Conservation (phyloP, 306 rosid genomes). For the Prunus fruticosa region DNA sequence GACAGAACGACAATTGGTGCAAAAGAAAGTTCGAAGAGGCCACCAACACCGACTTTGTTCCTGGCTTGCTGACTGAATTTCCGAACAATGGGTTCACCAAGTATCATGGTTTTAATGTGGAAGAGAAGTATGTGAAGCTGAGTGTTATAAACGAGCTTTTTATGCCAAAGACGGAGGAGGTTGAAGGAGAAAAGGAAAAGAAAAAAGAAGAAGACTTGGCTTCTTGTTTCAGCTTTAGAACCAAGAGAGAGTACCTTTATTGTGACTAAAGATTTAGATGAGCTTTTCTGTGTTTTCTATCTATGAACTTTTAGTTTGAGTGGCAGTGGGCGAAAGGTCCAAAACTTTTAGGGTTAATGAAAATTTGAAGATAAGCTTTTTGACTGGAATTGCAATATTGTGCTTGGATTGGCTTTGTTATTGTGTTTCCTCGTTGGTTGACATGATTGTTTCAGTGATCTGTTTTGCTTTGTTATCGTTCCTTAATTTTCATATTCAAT, state of each 20-base stretch:
- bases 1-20: not conserved
- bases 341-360: too few species aligned
- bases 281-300: not conserved
- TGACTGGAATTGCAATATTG: too few species aligned
- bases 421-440: too few species aligned
- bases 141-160: not conserved
- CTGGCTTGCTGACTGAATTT: not conserved
- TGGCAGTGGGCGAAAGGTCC: too few species aligned
- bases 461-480: too few species aligned
- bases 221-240: not conserved
- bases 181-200: not conserved
- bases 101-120: not conserved
- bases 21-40: not conserved
- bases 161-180: not conserved
- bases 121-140: constrained; percentile 1
- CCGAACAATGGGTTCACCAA: not conserved
- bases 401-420: too few species aligned
- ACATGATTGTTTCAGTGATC: too few species aligned
- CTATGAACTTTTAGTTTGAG: too few species aligned
- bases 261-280: not conserved
- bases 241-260: constrained; percentile 10
- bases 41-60: not conserved
- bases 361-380: not conserved
- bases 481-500: too few species aligned
- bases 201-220: not conserved